Evolutionary conservation across 768 basidiomycete species (phyloP).

Genomic region (Lentinula raphanica): DNA sequence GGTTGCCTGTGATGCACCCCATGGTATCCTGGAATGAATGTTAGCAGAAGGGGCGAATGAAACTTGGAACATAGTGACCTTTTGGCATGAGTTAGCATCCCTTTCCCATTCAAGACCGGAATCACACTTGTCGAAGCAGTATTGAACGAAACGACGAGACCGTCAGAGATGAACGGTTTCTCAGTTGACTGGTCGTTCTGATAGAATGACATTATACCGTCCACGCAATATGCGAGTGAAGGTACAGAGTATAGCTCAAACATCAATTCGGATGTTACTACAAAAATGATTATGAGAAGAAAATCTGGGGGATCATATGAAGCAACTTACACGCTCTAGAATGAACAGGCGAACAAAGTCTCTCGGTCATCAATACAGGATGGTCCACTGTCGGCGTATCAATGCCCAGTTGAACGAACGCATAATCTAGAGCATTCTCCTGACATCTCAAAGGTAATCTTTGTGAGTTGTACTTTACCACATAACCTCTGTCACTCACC

Average conservation of each 20-base stretch:
- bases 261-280: constrained; percentile 93
- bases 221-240: constrained; percentile 80
- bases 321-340: constrained; percentile 70
- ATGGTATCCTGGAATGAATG: constrained; percentile 65
- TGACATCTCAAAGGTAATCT: constrained; percentile 32
- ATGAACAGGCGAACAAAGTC: constrained; percentile 82
- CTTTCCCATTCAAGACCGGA: constrained; percentile 78
- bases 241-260: constrained; percentile 92
- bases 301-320: neutral
- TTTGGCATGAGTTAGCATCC: constrained; percentile 80
- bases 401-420: constrained; percentile 83
- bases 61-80: constrained; percentile 40
- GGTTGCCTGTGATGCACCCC: constrained; percentile 86
- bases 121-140: constrained; percentile 88
- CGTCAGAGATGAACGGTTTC: constrained; percentile 53
- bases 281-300: neutral
- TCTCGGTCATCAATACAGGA: constrained; percentile 91
- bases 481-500: constrained; percentile 40
- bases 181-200: constrained; percentile 53
- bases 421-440: constrained; percentile 94
- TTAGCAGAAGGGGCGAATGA: neutral
- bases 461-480: neutral
- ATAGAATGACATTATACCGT: constrained; percentile 91
- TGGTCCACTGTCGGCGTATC: constrained; percentile 73
- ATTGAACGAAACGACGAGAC: constrained; percentile 86